Conservation (phyloP, 768 basidiomycete genomes). For the Amanita molliuscula region DNA sequence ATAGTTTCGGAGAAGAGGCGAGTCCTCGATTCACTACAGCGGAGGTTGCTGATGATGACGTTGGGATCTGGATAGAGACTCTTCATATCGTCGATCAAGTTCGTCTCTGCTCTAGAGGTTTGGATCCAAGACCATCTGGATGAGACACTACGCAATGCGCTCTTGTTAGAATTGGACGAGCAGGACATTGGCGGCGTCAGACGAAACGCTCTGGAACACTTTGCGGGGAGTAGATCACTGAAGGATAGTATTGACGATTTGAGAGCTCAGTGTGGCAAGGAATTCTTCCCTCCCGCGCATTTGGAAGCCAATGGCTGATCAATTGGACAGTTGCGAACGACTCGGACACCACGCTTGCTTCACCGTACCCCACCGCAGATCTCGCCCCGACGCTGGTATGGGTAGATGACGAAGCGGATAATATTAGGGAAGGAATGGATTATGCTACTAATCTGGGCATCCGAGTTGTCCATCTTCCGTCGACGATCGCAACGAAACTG, state of each 20-base stretch:
- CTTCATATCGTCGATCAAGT: background rate
- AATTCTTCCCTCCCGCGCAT: background rate
- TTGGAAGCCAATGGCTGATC: background rate
- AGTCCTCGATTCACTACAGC: background rate
- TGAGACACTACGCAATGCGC: conserved; percentile 3
- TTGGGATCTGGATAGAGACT: background rate
- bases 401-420: conserved; percentile 17
- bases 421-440: conserved; percentile 8
- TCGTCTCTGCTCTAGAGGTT: conserved; percentile 7
- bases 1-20: conserved; percentile 16
- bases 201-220: conserved; percentile 11
- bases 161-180: conserved; percentile 12
- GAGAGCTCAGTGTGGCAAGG: conserved; percentile 1
- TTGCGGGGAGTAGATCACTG: conserved; percentile 11
- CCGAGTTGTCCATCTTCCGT: conserved; percentile 15
- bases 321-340: background rate
- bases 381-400: conserved; percentile 17
- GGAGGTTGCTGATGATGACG: conserved; percentile 4
- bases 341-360: background rate
- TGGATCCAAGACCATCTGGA: conserved; percentile 11
- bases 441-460: conserved; percentile 12
- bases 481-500: conserved; percentile 17
- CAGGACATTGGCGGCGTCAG: conserved; percentile 15
- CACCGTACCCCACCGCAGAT: background rate
- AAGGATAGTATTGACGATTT: conserved; percentile 6